Conservation (phyloP, 106 monocot species). For the Dendrobium nobile region DNA sequence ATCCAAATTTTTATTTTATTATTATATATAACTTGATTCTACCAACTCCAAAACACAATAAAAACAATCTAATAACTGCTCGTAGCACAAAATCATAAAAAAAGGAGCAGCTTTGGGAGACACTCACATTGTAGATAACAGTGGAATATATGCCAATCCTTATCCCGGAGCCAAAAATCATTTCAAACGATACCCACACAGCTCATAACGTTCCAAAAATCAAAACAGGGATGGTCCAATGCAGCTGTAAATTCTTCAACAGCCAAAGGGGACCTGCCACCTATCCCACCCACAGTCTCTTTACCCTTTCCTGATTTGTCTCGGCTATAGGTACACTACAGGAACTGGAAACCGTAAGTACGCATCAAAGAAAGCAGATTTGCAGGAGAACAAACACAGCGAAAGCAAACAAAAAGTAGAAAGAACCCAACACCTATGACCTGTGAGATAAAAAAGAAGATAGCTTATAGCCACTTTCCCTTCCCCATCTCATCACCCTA, state of each 20-base stretch:
- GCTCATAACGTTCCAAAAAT: background rate
- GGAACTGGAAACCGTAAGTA: constrained; percentile 1
- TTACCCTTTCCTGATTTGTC: background rate
- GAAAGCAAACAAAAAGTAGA: background rate
- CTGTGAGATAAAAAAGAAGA: background rate
- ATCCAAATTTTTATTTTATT: too few relatives aligned
- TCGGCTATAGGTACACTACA: background rate
- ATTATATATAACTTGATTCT: too few relatives aligned
- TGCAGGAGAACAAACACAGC: background rate
- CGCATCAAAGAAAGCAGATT: background rate
- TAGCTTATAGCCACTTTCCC: background rate
- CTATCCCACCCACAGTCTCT: background rate
- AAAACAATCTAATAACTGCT: too few relatives aligned
- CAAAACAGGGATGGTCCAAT: background rate
- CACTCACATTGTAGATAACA: background rate
- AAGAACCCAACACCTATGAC: background rate
- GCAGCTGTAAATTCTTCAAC: background rate
- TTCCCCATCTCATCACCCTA: background rate
- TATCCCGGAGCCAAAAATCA: background rate
- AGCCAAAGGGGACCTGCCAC: background rate
- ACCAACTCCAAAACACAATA: too few relatives aligned
- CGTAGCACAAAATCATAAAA: too few relatives aligned
- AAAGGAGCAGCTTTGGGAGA: too few relatives aligned
- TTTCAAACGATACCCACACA: background rate
- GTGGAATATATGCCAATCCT: background rate